Evolutionary conservation across 2,329 filamentous ascomycete genomes (phyloP).

Genomic region (Fusarium sp.): DNA sequence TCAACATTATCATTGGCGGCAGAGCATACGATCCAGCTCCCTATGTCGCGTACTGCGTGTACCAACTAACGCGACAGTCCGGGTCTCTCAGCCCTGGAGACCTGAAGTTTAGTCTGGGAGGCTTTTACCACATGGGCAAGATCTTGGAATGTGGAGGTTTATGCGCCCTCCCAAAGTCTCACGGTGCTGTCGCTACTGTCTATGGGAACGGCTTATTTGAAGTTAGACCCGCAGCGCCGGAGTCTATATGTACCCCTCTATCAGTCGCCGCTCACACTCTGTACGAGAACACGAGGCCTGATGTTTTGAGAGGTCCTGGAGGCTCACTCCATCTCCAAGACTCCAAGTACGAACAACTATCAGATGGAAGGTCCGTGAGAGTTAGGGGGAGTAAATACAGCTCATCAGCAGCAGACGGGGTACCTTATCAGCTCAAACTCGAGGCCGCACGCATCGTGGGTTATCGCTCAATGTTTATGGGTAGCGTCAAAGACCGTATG

Average conservation of each 20-base stretch:
- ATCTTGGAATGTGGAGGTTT: conserved; percentile 65
- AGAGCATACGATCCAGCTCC: conserved; percentile 58
- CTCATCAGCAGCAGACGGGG: conserved; percentile 8
- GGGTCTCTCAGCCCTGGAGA: neutral
- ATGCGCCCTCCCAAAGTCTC: conserved; percentile 62
- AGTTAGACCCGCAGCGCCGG: conserved; percentile 56
- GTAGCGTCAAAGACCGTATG: conserved; percentile 40
- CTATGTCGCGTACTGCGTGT: conserved; percentile 52
- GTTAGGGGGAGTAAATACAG: conserved; percentile 31
- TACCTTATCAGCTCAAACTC: conserved; percentile 43
- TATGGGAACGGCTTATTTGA: conserved; percentile 60
- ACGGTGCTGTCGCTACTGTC: conserved; percentile 57
- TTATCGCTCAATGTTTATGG: conserved; percentile 44
- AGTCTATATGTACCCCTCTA: conserved; percentile 59
- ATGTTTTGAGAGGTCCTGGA: conserved; percentile 63
- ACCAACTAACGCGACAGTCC: conserved; percentile 29
- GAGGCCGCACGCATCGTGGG: conserved; percentile 40
- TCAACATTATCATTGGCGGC: conserved; percentile 63
- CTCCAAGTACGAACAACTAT: conserved; percentile 43
- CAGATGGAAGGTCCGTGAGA: conserved; percentile 26
- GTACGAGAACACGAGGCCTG: conserved; percentile 67
- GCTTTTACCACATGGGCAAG: conserved; percentile 65
- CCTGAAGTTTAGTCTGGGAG: conserved; percentile 46
- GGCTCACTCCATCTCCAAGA: conserved; percentile 58
- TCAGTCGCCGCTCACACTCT: conserved; percentile 66